A percentile compares a stretch with the other conserved stretches of the same genome.
These are phyloP conservation scores for Backusella tarrabulga DNA, from an alignment of 192 early-diverging fungal genomes.

Conservation along the genomic window DNA sequence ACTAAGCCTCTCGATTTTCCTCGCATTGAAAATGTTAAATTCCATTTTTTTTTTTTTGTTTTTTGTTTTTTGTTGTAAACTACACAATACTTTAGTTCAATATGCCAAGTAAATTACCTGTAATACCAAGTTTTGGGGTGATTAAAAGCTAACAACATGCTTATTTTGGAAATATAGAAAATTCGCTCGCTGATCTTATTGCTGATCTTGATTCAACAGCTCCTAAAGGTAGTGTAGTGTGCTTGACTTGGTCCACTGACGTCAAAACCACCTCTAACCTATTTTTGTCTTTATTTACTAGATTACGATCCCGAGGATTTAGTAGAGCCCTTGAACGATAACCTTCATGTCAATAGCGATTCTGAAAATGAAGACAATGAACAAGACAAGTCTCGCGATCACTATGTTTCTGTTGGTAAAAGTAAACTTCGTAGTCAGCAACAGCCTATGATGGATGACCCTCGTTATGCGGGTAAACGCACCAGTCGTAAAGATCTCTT, in stretches of 20 bases:
- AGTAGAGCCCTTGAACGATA: conserved; percentile 23
- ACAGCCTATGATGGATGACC: conserved; percentile 64
- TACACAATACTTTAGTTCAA: neutral
- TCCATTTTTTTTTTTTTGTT: no score
- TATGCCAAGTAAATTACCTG: neutral
- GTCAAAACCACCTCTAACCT: neutral
- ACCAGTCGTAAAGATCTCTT: conserved; percentile 66
- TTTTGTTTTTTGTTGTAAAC: neutral
- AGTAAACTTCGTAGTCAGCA: conserved; percentile 60
- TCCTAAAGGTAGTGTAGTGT: conserved; percentile 44
- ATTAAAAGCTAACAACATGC: neutral
- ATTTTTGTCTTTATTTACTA: conserved; percentile 23
- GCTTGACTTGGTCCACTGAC: neutral
- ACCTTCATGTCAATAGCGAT: conserved; percentile 41
- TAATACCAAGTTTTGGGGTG: neutral
- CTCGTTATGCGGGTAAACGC: conserved; percentile 69
- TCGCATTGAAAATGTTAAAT: neutral
- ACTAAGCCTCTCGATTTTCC: neutral
- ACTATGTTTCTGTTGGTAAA: conserved; percentile 73
- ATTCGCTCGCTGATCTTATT: conserved; percentile 49
- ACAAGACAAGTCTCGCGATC: conserved; percentile 56
- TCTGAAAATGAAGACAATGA: conserved; percentile 38
- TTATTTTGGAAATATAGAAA: conserved; percentile 28
- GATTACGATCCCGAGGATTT: conserved; percentile 75
- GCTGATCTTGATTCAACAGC: conserved; percentile 53